Conservation (phyloP, 1,139 yeast species). For the Yamadazyma kanchanaburiensis region DNA sequence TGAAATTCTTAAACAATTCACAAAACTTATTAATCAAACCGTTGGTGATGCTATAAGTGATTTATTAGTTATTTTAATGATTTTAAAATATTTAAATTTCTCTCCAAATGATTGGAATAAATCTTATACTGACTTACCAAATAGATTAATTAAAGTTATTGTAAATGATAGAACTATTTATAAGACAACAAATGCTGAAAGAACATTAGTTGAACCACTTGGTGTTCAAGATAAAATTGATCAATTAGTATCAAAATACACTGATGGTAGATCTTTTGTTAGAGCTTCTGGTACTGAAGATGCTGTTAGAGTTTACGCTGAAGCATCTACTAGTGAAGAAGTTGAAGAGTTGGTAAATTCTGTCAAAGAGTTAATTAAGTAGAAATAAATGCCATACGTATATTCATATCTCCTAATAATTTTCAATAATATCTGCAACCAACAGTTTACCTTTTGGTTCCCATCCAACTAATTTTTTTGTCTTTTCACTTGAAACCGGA, state of each 20-base stretch:
- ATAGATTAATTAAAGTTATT: constrained; percentile 71
- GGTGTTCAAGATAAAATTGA: constrained; percentile 80
- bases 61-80: constrained; percentile 69
- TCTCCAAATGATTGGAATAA: constrained; percentile 72
- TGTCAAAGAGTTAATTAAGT: constrained; percentile 32
- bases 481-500: constrained; percentile 5
- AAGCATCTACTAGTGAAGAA: constrained; percentile 53
- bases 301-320: constrained; percentile 94
- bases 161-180: constrained; percentile 80
- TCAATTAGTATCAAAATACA: constrained; percentile 51
- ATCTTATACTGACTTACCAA: constrained; percentile 82
- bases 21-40: constrained; percentile 84
- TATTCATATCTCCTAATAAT: no score
- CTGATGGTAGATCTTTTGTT: constrained; percentile 81
- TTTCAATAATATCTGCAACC: constrained; percentile 16
- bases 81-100: constrained; percentile 52
- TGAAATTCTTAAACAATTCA: constrained; percentile 50
- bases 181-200: constrained; percentile 87
- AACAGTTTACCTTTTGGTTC: constrained; percentile 10
- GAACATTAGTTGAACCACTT: constrained; percentile 69
- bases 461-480: constrained; percentile 4
- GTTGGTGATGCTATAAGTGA: constrained; percentile 98
- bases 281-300: constrained; percentile 98
- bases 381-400: no score
- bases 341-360: constrained; percentile 30